Evolutionary conservation across 2,329 filamentous ascomycete genomes (phyloP), one percentile per base, ranked within the genome.

Genomic region (Penicillium sp.): DNA sequence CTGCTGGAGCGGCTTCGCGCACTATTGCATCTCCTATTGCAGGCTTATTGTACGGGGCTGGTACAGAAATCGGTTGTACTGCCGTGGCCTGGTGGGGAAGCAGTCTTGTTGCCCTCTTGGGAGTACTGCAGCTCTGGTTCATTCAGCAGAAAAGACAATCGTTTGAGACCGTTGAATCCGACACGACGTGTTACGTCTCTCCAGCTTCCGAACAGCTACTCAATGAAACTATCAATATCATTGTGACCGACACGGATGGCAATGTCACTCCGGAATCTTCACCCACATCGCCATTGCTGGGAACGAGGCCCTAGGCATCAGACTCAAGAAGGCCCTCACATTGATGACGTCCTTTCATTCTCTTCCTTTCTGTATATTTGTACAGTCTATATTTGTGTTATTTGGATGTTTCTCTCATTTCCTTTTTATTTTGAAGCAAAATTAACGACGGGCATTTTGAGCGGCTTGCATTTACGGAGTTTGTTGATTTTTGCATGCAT

Each of bases 1-100:
- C 85, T 3, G 88, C 85, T 1, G 88, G 88, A n/a, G 89, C 88
- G 21, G 83, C 86, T 4, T 87, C 86, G 57, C 81, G 88, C n/a
- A 90, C 87, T 0, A 69, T 91, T 39, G 87, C 88, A 1, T 88
- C 88, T 23, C 88, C 88, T 0, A 73, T 91, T 27, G 86, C 86
- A 2, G 88, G 88, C 2, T 80, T 86, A 31, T 78, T 91, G 4
- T 91, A 91, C 65, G 84, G 85, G 16, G 67, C 84, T 3, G 87
- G 87, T 4, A 82, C 80, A 31, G 74, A 81, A 25, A 75, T 85
- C 26, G 77, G 80, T 10, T 85, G 84, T 58, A 87, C 84, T 2
- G 83, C 83, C n/a, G 70, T 88, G 44, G 83, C 85, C 2, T 88
- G 85, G 84, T 88, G 84, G 84, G 81, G 75, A 19, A 86, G 83